Conservation (phyloP, 306 rosid species). For the Pyrus pyrifolia region DNA sequence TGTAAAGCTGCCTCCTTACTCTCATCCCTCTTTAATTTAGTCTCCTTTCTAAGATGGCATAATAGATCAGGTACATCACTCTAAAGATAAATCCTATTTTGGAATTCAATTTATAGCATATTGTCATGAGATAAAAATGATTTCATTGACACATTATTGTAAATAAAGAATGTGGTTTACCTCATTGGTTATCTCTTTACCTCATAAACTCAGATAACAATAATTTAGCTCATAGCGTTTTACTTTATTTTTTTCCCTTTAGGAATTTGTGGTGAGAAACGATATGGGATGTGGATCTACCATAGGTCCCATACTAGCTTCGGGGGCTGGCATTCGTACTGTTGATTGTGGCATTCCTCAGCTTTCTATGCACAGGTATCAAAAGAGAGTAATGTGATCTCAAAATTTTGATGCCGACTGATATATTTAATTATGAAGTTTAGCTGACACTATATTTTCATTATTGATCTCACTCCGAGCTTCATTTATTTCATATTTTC, state of each 20-base stretch:
- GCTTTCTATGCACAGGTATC: conserved; percentile 98
- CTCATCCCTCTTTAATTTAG: neutral
- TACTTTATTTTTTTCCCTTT: neutral
- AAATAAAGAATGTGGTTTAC: neutral
- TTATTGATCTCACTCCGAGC: neutral
- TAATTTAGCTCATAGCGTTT: neutral
- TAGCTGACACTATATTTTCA: neutral
- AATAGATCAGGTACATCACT: neutral
- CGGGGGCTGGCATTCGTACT: conserved; percentile 90
- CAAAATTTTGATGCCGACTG: neutral
- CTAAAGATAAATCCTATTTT: neutral
- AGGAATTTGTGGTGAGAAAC: conserved; percentile 96
- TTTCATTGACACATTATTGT: neutral
- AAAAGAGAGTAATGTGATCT: neutral
- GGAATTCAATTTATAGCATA: neutral
- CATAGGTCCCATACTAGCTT: conserved; percentile 94
- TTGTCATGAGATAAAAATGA: neutral
- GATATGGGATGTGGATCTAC: conserved; percentile 99
- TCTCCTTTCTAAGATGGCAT: neutral
- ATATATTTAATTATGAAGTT: neutral
- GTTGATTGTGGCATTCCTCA: conserved; percentile 97
- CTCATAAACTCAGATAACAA: neutral
- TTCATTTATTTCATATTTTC: neutral
- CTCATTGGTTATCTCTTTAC: neutral
- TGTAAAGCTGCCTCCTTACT: neutral